These are phyloP conservation scores for Podaxis rugospora DNA, from an alignment of 768 basidiomycete species.

Conservation along the genomic window DNA sequence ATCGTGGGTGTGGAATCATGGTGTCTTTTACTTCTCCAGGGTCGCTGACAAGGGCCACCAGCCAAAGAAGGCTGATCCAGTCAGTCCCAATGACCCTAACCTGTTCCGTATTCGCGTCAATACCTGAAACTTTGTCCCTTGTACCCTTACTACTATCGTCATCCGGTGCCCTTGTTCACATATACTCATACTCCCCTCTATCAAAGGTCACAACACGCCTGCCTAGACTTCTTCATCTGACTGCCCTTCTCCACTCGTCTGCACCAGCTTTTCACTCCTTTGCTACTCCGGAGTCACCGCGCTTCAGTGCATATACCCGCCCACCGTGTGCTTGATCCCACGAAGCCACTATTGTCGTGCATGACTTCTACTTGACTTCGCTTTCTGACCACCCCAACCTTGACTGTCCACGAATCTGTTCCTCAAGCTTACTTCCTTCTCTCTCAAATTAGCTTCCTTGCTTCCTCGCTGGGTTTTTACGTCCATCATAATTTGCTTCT, in stretches of 20 bases:
- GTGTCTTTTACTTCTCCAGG: neutral
- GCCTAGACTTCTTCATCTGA: neutral
- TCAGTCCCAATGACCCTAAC: neutral
- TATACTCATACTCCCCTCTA: neutral
- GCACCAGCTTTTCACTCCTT: neutral
- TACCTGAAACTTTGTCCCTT: neutral
- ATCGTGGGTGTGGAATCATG: neutral
- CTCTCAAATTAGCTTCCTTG: constrained; percentile 17
- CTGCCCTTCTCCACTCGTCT: neutral
- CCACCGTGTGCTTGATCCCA: neutral
- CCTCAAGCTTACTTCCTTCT: constrained; percentile 11
- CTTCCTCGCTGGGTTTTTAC: constrained; percentile 7
- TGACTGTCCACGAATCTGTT: constrained; percentile 5
- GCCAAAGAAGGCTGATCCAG: constrained; percentile 1
- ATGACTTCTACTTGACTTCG: neutral
- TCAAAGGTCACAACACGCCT: neutral
- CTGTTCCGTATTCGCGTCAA: neutral
- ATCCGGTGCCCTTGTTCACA: neutral
- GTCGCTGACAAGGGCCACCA: constrained; percentile 2
- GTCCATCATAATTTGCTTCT: constrained; percentile 6
- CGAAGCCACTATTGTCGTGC: neutral
- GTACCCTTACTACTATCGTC: constrained; percentile 5
- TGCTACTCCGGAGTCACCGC: neutral
- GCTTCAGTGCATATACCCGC: neutral
- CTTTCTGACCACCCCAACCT: neutral